Evolutionary conservation across 306 rosid species (phyloP), one percentile per base, ranked within the genome.

Genomic region (Malus orientalis): DNA sequence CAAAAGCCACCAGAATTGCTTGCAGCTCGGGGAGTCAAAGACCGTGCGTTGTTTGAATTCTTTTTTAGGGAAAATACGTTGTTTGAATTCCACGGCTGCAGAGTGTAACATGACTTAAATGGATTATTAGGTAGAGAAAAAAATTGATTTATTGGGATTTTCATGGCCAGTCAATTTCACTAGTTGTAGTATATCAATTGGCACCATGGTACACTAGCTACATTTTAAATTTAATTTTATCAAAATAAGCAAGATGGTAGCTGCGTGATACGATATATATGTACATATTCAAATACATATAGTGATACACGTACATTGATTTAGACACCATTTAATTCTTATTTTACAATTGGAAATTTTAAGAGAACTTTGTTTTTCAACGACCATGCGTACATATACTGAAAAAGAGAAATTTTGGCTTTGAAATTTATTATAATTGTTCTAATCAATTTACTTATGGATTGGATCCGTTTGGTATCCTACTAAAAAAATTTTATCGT

Each of bases 31-130:
- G 42, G 54, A n/a, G 49, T 7, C 76, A 55, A 72, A 33, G 20
- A 33, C 38, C 9, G 12, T 14, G 38, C 67, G 36, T n/a, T n/a
- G 30, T 58, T 58, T 22, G 63, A 58, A 15, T 14, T 14, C 8
- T 0, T 7, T 38, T 38, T 7, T 38, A 38, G 2, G 42, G 42
- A 38, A 38, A 38, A 38, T 49, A 18, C 20, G 0, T 49, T 49
- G 27, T 42, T 77, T 77, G 75, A 77, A 77, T 77, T 77, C 69
- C 75, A 77, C 40, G 62, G 69, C 55, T 30, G 67, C 32, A 23
- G 12, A 16, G 25, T 25, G 9, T 38, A 66, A 33, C 67, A 58
- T 15, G 66, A 32, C 45, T 64, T 30, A 4, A 8, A 66, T 20
- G 44, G 12, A 8, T 16, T 30, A 18, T 8, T 63, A 12, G 40